Base-by-base conservation (phyloP, 148 eudicot species). In the Euryodendron excelsum region DNA sequence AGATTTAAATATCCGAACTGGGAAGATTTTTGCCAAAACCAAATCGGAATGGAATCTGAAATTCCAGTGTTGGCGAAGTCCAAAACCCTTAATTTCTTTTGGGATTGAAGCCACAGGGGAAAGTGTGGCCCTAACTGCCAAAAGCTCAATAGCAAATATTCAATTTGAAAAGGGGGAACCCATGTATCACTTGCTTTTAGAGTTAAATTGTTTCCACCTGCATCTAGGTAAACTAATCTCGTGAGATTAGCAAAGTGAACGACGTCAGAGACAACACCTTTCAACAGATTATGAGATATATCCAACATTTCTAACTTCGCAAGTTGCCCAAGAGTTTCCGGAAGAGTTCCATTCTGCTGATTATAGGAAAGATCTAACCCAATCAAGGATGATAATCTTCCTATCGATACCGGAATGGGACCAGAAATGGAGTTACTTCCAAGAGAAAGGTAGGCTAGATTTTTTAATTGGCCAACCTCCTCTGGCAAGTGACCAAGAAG, bases 231-330 rank as follows among this genome's bases (percentile, higher is more conserved):
- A 10, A 4, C 3, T 10, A 82, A 73, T 33, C 65, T 74, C 6
- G 74, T 47, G 44, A 82, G 80, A 67, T 76, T 79, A 7, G 60
- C 63, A 52, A 83, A 70, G 62, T 79, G 85, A 53, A 5, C n/a
- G n/a, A n/a, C 28, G 65, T 79, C 73, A n/a, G 67, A 72, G 6
- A 82, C 37, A 5, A 69, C 45, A 28, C 82, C 85, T 31, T 78
- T 18, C 17, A 79, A 5, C 58, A 8, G 34, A 72, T 83, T 79
- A n/a, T 18, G 3, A 1, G 1, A 8, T 2, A 79, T 5, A 4
- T 0, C 3, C 63, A 79, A 15, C 1, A 0, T 3, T 62, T 79
- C 62, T 25, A 83, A 61, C 45, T 68, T 74, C 39, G 18, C 48
- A 20, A 82, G 85, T 37, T 69, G 75, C 39, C 85, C 48, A n/a